A percentile compares a stretch with the other conserved stretches of the same genome.
Conservation (phyloP, 129 eudicot genomes). For the Ambrosia trifida region DNA sequence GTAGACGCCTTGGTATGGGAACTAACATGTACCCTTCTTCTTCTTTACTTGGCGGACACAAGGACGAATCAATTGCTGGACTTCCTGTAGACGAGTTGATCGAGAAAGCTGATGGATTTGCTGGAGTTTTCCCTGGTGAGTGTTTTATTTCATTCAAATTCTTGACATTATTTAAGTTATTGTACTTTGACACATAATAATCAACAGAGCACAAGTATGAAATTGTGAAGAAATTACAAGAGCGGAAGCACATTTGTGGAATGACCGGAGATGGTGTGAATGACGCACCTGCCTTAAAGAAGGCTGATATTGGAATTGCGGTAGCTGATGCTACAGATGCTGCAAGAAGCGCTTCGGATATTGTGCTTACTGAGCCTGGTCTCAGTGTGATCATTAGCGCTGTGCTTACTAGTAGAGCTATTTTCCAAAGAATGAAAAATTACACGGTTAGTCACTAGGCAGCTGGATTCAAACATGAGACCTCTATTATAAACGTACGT, state of each 20-base stretch:
- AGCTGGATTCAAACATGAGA: too few species aligned
- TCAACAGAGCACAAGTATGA: slow-evolving; percentile 12
- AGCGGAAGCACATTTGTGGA: slow-evolving; percentile 16
- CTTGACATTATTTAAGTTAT: not conserved
- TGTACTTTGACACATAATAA: not conserved
- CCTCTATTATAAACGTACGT: not conserved
- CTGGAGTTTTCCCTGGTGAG: slow-evolving; percentile 93
- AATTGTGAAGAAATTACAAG: slow-evolving; percentile 18
- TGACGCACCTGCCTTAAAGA: slow-evolving; percentile 16
- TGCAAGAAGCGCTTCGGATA: slow-evolving; percentile 16
- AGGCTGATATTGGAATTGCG: slow-evolving; percentile 10
- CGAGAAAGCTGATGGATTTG: slow-evolving; percentile 55
- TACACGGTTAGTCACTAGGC: slow-evolving; percentile 4
- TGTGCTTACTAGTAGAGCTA: slow-evolving; percentile 16
- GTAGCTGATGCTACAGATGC: slow-evolving; percentile 19
- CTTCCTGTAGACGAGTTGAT: slow-evolving; percentile 16
- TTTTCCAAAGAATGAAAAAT: slow-evolving; percentile 17
- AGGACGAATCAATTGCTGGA: slow-evolving; percentile 10
- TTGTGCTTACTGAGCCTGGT: slow-evolving; percentile 14
- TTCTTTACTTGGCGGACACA: slow-evolving; percentile 14
- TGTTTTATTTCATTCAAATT: not conserved
- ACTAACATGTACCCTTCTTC: slow-evolving; percentile 16
- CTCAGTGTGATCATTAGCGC: slow-evolving; percentile 17
- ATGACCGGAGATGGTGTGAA: slow-evolving; percentile 21
- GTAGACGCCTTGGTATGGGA: slow-evolving; percentile 13